Base-by-base conservation (phyloP, 2,329 filamentous ascomycete species). In the Pseudocercospora fijiensis region DNA sequence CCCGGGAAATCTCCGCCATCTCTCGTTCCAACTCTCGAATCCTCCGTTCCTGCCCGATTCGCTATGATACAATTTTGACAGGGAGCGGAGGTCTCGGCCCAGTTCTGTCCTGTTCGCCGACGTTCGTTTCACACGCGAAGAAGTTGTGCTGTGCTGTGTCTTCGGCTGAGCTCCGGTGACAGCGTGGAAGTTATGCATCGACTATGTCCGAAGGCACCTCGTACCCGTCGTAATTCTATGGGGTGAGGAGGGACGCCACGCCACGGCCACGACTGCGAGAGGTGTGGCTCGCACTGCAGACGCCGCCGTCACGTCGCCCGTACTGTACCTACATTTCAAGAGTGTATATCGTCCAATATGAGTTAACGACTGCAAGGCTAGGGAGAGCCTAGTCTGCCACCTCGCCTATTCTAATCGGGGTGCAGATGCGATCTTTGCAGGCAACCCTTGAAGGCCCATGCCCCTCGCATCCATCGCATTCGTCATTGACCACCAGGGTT, bases 381-480 rank as follows among this genome's bases (percentile, higher is more conserved):
- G n/a, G n/a, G n/a, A n/a, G n/a, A n/a, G n/a, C n/a, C n/a, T n/a
- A n/a, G n/a, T n/a, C n/a, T n/a, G n/a, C n/a, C n/a, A n/a, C n/a
- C n/a, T n/a, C n/a, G n/a, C n/a, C n/a, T n/a, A n/a, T n/a, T n/a
- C n/a, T n/a, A n/a, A n/a, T n/a, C n/a, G n/a, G n/a, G n/a, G n/a
- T 22, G 43, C 18, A 45, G 43, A 45, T 45, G 43, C 43, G 43
- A 45, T 45, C 43, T 45, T n/a, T 45, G n/a, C 43, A 47, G 43
- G 20, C 45, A 20, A 26, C 45, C n/a, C n/a, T n/a, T n/a, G n/a
- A 49, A 8, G 20, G 20, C 8, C 45, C 18, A 9, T 47, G 22
- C 22, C 7, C 43, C 47, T 61, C 51, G 59, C 52, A 49, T 28
- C 28, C 16, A 11, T 61, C 59, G 59, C 59, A 57, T 57, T 51